Base-by-base conservation (phyloP, 257 asterid genomes). In the Salvia rosmarinus region DNA sequence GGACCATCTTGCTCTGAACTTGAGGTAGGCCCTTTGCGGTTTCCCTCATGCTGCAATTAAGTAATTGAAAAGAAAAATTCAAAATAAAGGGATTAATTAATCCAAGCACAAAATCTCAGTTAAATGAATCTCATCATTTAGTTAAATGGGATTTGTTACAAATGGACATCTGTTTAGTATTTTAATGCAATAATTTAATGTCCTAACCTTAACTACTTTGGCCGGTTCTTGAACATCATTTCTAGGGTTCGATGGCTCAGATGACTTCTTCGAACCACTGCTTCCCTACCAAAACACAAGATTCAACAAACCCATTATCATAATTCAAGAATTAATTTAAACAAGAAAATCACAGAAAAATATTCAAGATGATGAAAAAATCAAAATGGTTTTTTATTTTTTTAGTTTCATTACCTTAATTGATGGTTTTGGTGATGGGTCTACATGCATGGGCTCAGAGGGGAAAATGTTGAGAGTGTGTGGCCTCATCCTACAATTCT, bases 381-480 rank as follows among this genome's bases (percentile, higher is more conserved):
- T 20, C 9, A 54, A 57, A 37, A 55, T 14, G 6, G 2, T 19
- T 55, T 0, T 34, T 4, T 13, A 0, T 13, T 32, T 51, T 11
- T 43, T 75, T 16, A 8, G 69, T 49, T 42, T 52, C 0, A 5
- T 14, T 80, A 86, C 95, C 91, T 83, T 86, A 25, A 56, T 56
- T 49, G 85, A 46, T 78, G 90, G 20, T 75, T 88, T 54, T 58
- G 85, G 43, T 42, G 92, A 82, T 73, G 90, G 86, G 56, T 80
- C 87, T 42, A 80, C 94, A 83, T 92, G 98, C 97, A 92, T 90
- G 85, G 96, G 98, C 64, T 88, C 87, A 21, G 98, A 90, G 25
- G 98, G 97, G 72, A 92, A 92, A 39, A 92, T 92, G 79, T 88
- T 90, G 69, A 90, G 82, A 57, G 98, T 92, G 75, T 75, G 80